Percentiles rank a stretch among this genome's conserved stretches.
These are phyloP conservation scores for Huntiella moniliformis DNA, from an alignment of 2,329 filamentous ascomycete species.

Conservation along the genomic window DNA sequence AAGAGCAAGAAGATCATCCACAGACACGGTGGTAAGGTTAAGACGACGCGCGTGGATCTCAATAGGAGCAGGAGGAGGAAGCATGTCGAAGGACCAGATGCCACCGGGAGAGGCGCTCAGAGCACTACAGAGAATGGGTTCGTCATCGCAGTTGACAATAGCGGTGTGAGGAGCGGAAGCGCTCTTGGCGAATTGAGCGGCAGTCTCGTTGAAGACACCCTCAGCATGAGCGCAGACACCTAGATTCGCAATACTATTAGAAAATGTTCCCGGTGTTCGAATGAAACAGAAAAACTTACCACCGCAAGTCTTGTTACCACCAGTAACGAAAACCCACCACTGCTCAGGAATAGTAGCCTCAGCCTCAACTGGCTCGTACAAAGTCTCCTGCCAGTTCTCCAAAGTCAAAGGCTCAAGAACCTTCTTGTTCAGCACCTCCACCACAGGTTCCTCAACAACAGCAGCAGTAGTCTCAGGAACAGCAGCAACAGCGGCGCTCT, in stretches of 20 bases:
- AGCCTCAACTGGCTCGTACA: conserved; percentile 42
- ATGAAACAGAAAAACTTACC: conserved; percentile 22
- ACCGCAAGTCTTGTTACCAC: conserved; percentile 64
- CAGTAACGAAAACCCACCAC: conserved; percentile 58
- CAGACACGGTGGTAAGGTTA: conserved; percentile 50
- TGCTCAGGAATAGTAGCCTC: conserved; percentile 47
- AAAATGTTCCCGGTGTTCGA: conserved; percentile 9
- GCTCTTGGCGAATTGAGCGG: conserved; percentile 40
- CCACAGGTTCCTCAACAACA: conserved; percentile 23
- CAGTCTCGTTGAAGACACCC: conserved; percentile 46
- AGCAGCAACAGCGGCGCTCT: conserved; percentile 22
- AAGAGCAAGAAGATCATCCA: conserved; percentile 42
- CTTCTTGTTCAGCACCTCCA: conserved; percentile 17
- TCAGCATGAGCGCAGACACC: conserved; percentile 48
- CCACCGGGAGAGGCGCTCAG: conserved; percentile 48
- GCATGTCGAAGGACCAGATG: conserved; percentile 49
- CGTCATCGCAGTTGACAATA: conserved; percentile 53
- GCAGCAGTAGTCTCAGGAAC: conserved; percentile 21
- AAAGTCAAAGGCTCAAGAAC: conserved; percentile 37
- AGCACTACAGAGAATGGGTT: conserved; percentile 55
- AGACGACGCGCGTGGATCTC: conserved; percentile 46
- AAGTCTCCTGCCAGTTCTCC: conserved; percentile 50
- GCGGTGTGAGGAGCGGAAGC: conserved; percentile 48
- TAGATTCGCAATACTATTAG: conserved; percentile 14
- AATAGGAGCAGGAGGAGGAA: conserved; percentile 43